Conservation (phyloP, 176 grass and related monocot genomes). For the Cenchrus americanus region DNA sequence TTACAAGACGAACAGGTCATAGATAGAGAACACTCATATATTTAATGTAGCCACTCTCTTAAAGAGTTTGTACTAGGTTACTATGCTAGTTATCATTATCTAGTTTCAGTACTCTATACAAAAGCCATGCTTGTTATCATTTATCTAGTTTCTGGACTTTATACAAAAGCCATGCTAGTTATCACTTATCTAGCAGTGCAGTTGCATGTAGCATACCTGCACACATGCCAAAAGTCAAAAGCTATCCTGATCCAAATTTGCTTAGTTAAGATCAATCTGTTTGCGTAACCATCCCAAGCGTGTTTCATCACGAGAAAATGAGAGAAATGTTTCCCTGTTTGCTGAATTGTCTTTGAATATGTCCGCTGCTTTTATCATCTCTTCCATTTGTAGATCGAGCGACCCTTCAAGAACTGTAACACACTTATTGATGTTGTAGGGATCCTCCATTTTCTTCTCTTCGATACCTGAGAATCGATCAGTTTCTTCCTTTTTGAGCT, state of each 20-base stretch:
- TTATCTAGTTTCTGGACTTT: background rate
- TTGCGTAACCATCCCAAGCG: too few species aligned
- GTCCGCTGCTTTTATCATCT: background rate
- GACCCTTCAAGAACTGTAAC: background rate
- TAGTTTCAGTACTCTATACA: too few species aligned
- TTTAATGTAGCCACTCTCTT: background rate
- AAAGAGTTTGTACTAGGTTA: background rate
- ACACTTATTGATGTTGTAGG: background rate
- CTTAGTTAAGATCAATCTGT: too few species aligned
- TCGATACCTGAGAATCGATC: conserved; percentile 1
- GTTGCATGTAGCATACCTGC: too few species aligned
- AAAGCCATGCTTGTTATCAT: background rate
- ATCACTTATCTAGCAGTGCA: too few species aligned
- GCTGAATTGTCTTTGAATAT: background rate
- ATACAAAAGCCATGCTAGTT: background rate
- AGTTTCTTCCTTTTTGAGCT: background rate
- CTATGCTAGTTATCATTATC: background rate
- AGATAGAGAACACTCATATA: background rate
- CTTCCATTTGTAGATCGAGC: background rate
- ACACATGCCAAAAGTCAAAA: too few species aligned
- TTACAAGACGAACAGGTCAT: background rate
- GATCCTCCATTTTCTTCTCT: background rate
- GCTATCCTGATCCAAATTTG: too few species aligned
- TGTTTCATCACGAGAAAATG: too few species aligned
- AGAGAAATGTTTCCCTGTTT: too few species aligned